These are phyloP conservation scores for Chaetomium cochliodes DNA, from an alignment of 495 filamentous ascomycete species.

Conservation along the genomic window DNA sequence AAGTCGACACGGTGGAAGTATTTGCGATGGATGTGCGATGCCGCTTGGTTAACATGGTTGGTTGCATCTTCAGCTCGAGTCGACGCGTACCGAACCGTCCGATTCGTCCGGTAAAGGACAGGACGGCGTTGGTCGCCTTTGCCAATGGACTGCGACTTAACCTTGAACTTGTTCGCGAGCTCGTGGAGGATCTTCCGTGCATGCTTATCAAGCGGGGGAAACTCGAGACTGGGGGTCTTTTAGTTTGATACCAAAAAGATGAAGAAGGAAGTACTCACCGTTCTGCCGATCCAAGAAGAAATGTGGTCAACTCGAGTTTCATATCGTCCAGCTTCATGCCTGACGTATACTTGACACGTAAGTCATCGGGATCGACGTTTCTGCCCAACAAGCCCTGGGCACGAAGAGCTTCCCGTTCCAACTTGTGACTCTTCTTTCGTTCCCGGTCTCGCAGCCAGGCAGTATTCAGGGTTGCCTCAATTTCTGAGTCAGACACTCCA, in stretches of 20 bases:
- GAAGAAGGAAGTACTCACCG: constrained; percentile 51
- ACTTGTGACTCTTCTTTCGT: constrained; percentile 78
- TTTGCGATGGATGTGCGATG: constrained; percentile 44
- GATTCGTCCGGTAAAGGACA: constrained; percentile 68
- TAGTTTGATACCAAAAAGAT: not conserved
- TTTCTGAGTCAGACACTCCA: constrained; percentile 71
- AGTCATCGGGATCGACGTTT: constrained; percentile 59
- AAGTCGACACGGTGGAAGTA: constrained; percentile 50
- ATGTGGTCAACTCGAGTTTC: constrained; percentile 65
- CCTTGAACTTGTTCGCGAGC: constrained; percentile 62
- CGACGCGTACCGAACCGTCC: constrained; percentile 56
- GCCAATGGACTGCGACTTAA: constrained; percentile 86
- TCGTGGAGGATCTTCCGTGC: constrained; percentile 75
- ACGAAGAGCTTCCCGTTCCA: constrained; percentile 73
- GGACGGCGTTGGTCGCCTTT: constrained; percentile 70
- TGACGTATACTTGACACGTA: constrained; percentile 68
- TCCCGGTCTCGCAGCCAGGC: constrained; percentile 74
- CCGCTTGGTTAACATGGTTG: constrained; percentile 39
- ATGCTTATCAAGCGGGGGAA: constrained; percentile 81
- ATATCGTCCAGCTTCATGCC: constrained; percentile 72
- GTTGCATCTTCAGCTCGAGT: constrained; percentile 38
- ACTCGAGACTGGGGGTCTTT: constrained; percentile 56
- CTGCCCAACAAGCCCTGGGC: constrained; percentile 74
- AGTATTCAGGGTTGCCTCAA: constrained; percentile 58
- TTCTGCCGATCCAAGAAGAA: constrained; percentile 62